Evolutionary conservation across 352 stramenopile species (phyloP), one percentile per base, ranked within the genome.

Genomic region (Phytopythium montanum): DNA sequence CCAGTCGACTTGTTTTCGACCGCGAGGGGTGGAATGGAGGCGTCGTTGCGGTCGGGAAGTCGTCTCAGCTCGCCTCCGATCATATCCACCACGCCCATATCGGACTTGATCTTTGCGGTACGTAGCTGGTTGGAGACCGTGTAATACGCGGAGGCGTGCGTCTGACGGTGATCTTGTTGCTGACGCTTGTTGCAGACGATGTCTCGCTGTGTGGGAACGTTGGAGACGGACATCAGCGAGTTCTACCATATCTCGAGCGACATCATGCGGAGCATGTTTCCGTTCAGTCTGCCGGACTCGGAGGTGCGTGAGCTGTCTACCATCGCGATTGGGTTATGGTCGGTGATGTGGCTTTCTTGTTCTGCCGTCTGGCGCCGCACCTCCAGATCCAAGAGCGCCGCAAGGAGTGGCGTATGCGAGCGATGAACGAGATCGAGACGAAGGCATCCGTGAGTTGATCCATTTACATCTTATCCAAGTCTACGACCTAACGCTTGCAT

Each of bases 351-450:
- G 18, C 38, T 44, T 23, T 19, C 5, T 1, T 34, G 10, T 14
- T 52, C 13, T 34, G 1, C 12, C 3, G 13, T 34, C n/a, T n/a
- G n/a, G n/a, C n/a, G 14, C 25, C 6, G 0, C 45, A 23, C 19
- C 1, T 36, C 0, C 25, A 52, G 45, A 2, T 19, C 4, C 45
- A 26, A 52, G 45, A 52, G 25, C 45, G 45, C 3, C 45, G 45
- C 4, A 52, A 52, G 16, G 45, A 52, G 45, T 52, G 45, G 45
- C 45, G 45, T 2, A 25, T 52, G 23, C 23, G 45, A 52, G 45
- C 45, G 25, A 52, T 52, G 45, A 52, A 34, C 45, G 45, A 52
- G 25, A 34, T 52, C 25, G 45, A 34, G 25, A 52, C 45, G 45
- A 52, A 52, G 23, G 6, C 45, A 21, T 13, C 45, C 23, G 45